phyloP scores from a whole-genome alignment of 2,329 filamentous ascomycete species.

The Graphilbum ipis-grandicollis region DNA sequence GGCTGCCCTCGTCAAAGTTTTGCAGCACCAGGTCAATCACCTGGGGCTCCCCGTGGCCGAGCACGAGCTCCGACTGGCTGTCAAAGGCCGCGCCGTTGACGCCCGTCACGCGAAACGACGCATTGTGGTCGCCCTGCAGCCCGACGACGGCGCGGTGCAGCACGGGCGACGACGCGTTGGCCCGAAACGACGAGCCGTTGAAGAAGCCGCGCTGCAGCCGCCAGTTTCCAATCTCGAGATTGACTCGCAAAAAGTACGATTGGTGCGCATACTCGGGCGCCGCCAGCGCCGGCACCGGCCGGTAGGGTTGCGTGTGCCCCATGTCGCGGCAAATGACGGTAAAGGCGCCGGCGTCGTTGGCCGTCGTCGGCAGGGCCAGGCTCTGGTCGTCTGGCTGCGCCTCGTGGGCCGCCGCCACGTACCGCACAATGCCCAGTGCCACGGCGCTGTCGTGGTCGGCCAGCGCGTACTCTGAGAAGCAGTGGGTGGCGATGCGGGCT shows the following conservation, averaged over 20 bases:
- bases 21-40: constrained; percentile 54
- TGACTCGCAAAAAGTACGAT: constrained; percentile 35
- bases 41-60: constrained; percentile 39
- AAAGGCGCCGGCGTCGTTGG: constrained; percentile 15
- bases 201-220: constrained; percentile 39
- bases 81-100: constrained; percentile 31
- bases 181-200: constrained; percentile 36
- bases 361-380: constrained; percentile 16
- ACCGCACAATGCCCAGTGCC: constrained; percentile 30
- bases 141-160: constrained; percentile 32
- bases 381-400: no score
- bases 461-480: constrained; percentile 34
- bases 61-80: constrained; percentile 31
- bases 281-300: constrained; percentile 22
- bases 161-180: constrained; percentile 27
- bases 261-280: constrained; percentile 30
- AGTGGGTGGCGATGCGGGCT: constrained; percentile 41
- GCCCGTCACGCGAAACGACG: constrained; percentile 31
- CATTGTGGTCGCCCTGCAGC: constrained; percentile 19
- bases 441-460: constrained; percentile 24
- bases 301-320: constrained; percentile 24
- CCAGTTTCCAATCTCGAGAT: constrained; percentile 42
- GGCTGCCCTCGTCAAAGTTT: constrained; percentile 11
- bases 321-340: constrained; percentile 31
- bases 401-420: no score